Evolutionary conservation across 192 early-diverging fungal species (phyloP).

Genomic region (Backusella westeae): DNA sequence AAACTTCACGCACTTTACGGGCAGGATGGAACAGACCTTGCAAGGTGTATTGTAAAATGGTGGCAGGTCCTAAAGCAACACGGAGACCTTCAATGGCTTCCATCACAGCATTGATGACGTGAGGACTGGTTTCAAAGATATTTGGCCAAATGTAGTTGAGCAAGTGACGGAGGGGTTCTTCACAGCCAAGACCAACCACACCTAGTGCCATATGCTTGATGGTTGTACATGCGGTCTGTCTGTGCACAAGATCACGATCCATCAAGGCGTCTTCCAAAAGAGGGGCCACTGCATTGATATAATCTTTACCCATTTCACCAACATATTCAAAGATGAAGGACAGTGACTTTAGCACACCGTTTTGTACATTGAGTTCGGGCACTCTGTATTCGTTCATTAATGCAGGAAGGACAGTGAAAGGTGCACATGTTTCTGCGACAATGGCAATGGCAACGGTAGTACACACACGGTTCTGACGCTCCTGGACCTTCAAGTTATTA

Average conservation of each 20-base stretch:
- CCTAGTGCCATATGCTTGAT: constrained; percentile 96
- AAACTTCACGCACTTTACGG: constrained; percentile 90
- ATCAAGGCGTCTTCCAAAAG: constrained; percentile 95
- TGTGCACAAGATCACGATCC: constrained; percentile 96
- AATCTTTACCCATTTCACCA: constrained; percentile 97
- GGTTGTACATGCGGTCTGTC: constrained; percentile 94
- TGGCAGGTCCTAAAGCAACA: constrained; percentile 83
- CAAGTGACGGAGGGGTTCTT: constrained; percentile 91
- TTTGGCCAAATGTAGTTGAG: constrained; percentile 98
- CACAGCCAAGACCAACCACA: constrained; percentile 89
- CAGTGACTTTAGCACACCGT: constrained; percentile 94
- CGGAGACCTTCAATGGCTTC: constrained; percentile 95
- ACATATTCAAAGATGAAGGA: constrained; percentile 99
- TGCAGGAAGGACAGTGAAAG: constrained; percentile 97
- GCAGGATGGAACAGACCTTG: constrained; percentile 99
- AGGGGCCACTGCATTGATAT: constrained; percentile 95
- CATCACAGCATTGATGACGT: constrained; percentile 97
- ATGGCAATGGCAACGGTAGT: constrained; percentile 98
- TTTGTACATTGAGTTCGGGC: constrained; percentile 99
- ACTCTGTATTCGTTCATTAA: constrained; percentile 99
- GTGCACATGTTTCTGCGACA: constrained; percentile 80
- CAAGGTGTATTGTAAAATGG: constrained; percentile 82
- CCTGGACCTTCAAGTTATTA: constrained; percentile 98
- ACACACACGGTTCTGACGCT: constrained; percentile 99
- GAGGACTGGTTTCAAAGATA: constrained; percentile 95